A percentile compares a stretch with the other conserved stretches of the same genome.
Evolutionary conservation across 495 filamentous ascomycete species (phyloP).

Genomic region (Penicillium daleae): DNA sequence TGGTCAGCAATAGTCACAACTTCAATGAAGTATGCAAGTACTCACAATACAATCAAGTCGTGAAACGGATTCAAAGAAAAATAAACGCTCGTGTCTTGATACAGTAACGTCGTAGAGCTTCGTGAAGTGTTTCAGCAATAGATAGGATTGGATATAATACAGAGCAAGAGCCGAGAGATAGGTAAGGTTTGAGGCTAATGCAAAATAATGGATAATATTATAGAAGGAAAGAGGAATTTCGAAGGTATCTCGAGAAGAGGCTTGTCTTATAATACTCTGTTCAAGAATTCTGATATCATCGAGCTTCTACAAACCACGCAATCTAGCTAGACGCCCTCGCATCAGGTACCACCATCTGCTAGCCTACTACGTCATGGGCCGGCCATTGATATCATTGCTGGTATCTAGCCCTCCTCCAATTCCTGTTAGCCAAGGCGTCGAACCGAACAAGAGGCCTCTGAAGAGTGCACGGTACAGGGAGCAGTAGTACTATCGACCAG

Average conservation of each 20-base stretch:
- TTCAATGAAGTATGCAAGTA: not conserved
- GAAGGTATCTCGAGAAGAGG: not conserved
- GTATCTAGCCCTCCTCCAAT: slow-evolving; percentile 6
- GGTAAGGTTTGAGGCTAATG: slow-evolving; percentile 16
- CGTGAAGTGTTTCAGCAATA: slow-evolving; percentile 1
- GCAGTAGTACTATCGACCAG: not conserved
- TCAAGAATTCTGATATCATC: slow-evolving; percentile 26
- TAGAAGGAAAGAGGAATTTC: not conserved
- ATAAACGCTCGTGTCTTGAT: not conserved
- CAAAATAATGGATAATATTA: slow-evolving; percentile 5
- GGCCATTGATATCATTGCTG: slow-evolving; percentile 29
- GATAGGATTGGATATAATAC: slow-evolving; percentile 9
- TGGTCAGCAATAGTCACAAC: not conserved
- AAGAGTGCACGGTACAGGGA: slow-evolving; percentile 23
- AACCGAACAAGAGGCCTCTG: slow-evolving; percentile 24
- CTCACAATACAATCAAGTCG: not conserved
- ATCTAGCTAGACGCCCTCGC: slow-evolving; percentile 17
- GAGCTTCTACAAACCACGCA: not conserved
- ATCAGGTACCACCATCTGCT: slow-evolving; percentile 15
- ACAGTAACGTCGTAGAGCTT: slow-evolving; percentile 14
- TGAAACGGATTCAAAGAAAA: not conserved
- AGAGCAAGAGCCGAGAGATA: slow-evolving; percentile 3
- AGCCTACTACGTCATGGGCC: slow-evolving; percentile 29
- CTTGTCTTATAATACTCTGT: slow-evolving; percentile 5
- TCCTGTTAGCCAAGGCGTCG: slow-evolving; percentile 8